Conservation (phyloP, 805 yeast genomes). For the Saccharomycopsis schoenii region DNA sequence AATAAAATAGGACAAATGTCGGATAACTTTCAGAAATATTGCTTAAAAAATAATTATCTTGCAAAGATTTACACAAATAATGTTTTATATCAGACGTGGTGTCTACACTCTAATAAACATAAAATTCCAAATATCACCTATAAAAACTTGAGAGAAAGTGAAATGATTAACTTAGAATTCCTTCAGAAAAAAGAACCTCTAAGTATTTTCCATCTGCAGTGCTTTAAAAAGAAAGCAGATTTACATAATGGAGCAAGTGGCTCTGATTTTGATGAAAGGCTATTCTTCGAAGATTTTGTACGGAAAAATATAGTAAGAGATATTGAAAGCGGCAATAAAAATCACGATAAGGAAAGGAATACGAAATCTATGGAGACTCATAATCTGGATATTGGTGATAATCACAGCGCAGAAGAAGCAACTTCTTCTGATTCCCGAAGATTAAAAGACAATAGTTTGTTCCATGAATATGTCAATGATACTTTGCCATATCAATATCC, state of each 20-base stretch:
- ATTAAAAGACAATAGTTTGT: not conserved
- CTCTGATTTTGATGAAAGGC: not conserved
- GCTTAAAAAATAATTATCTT: not conserved
- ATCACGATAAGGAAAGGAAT: not conserved
- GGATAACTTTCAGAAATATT: not conserved
- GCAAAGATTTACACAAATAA: not conserved
- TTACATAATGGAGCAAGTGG: not conserved
- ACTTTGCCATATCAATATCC: not conserved
- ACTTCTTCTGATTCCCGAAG: not conserved
- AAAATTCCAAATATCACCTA: not conserved
- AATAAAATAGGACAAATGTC: not conserved
- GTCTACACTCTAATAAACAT: not conserved
- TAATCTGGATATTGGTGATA: not conserved
- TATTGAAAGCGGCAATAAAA: not conserved
- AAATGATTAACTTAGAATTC: not conserved
- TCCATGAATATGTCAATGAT: not conserved
- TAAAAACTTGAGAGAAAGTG: not conserved
- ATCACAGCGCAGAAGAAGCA: not conserved
- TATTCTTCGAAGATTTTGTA: not conserved
- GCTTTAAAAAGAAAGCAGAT: not conserved
- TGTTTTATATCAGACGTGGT: not conserved
- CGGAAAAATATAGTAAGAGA: not conserved
- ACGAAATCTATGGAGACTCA: not conserved
- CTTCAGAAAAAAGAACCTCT: not conserved
- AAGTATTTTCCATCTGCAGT: not conserved